Evolutionary conservation across 2,329 filamentous ascomycete species (phyloP), one percentile per base, ranked within the genome.

Genomic region (Apiospora koreana): DNA sequence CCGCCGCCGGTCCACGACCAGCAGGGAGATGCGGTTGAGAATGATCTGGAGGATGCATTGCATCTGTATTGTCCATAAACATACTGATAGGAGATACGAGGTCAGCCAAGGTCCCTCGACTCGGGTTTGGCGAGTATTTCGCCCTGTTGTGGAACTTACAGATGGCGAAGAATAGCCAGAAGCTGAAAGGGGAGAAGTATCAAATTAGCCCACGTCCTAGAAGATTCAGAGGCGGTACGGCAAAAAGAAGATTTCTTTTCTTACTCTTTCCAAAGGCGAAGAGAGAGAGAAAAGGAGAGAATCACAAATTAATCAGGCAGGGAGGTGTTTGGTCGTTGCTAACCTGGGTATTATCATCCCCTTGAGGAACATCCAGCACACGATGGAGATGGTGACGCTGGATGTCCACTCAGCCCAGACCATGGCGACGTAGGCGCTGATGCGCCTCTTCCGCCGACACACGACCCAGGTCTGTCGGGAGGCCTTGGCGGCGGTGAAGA

Each of bases 31-130:
- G 12, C 86, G 83, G 71, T 88, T 88, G 71, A 87, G 83, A 72
- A 88, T 87, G 48, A 88, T 88, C 69, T 87, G 85, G 42, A 87
- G 82, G 0, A 87, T 76, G 7, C 86, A 80, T 65, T 88, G 86
- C 12, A 87, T 81, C 72, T 85, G 66, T 48, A 68, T 18, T 1
- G 46, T 48, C 66, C 66, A 68, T 38, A 68, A 31, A 25, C 66
- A 68, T 25, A 68, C 66, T 68, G 45, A 48, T 41, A 35, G 2
- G 18, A 9, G 28, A 35, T 58, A 3, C 9, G n/a, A 35, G 54
- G 66, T 68, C 66, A 54, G 66, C 21, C 23, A 1, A 10, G 8
- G 41, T 2, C 10, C 12, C 42, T 65, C 10, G 23, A 3, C 3
- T 23, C 21, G 12, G 35, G 12, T 31, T 41, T 3, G 46, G 4